phyloP scores from a whole-genome alignment of 1,284 basidiomycete genomes.

The Ceratobasidium sp. region DNA sequence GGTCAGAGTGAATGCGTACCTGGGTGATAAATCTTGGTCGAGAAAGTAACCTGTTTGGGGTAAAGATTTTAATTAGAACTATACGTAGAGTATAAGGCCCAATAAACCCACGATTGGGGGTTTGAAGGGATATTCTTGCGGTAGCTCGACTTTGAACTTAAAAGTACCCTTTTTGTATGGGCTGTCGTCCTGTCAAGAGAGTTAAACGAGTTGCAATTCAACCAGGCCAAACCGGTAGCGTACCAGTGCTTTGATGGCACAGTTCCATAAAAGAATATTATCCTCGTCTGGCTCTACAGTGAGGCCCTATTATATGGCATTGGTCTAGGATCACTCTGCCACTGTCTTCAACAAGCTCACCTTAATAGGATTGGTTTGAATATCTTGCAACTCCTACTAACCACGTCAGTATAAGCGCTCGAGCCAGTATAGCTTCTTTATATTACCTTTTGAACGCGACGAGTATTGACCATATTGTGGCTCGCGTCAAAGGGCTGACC shows the following conservation, averaged over 20 bases:
- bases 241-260: constrained; percentile 77
- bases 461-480: constrained; percentile 32
- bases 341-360: constrained; percentile 50
- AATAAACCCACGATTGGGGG: constrained; percentile 70
- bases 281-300: constrained; percentile 69
- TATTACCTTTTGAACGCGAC: constrained; percentile 22
- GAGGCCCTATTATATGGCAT: constrained; percentile 58
- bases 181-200: constrained; percentile 64
- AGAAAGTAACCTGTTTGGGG: constrained; percentile 74
- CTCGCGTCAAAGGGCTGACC: constrained; percentile 2
- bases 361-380: constrained; percentile 65
- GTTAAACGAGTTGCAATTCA: not conserved
- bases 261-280: constrained; percentile 80
- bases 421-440: not conserved
- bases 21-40: constrained; percentile 90
- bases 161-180: constrained; percentile 88
- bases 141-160: constrained; percentile 72
- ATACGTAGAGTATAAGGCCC: not conserved
- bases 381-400: constrained; percentile 48
- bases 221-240: constrained; percentile 38
- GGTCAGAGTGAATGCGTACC: constrained; percentile 55
- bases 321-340: not conserved
- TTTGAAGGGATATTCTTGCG: constrained; percentile 88
- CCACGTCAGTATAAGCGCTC: not conserved
- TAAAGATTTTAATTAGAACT: not conserved